These are phyloP conservation scores for Saccharomyces hybrid DNA, from an alignment of 1,139 yeast genomes.

Conservation along the genomic window DNA sequence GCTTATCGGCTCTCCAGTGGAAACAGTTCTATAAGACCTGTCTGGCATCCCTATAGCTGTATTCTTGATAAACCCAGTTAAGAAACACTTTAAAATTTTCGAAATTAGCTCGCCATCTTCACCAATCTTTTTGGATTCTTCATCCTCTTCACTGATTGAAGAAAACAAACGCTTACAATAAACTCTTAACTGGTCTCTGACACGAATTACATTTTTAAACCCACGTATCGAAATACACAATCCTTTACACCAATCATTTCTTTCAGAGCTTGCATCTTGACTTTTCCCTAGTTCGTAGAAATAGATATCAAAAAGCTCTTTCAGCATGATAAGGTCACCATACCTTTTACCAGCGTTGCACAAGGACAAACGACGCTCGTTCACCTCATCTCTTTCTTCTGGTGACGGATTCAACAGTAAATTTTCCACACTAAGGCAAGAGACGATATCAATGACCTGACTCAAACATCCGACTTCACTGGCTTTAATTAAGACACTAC, in stretches of 20 bases:
- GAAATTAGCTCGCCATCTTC: conserved; percentile 40
- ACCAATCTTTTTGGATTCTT: conserved; percentile 12
- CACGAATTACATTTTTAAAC: conserved; percentile 66
- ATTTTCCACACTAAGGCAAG: conserved; percentile 91
- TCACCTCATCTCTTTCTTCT: conserved; percentile 74
- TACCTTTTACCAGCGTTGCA: conserved; percentile 62
- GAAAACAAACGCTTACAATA: conserved; percentile 45
- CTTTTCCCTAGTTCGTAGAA: conserved; percentile 38
- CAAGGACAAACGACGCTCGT: conserved; percentile 48
- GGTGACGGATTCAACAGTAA: conserved; percentile 71
- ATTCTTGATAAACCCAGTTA: conserved; percentile 74
- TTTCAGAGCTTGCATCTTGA: conserved; percentile 36
- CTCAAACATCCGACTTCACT: conserved; percentile 48
- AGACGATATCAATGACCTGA: conserved; percentile 78
- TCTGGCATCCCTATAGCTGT: conserved; percentile 96
- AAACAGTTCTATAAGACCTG: conserved; percentile 78
- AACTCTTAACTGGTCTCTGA: conserved; percentile 65
- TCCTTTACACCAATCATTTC: conserved; percentile 77
- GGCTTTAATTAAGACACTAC: conserved; percentile 79
- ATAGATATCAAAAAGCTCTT: conserved; percentile 66
- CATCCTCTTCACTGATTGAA: conserved; percentile 22
- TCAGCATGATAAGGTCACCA: conserved; percentile 81
- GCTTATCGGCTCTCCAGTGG: conserved; percentile 71
- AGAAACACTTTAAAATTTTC: conserved; percentile 62
- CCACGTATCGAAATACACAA: conserved; percentile 72